Evolutionary conservation across 345 rosid species (phyloP).

Genomic region (Kandelia obovata): DNA sequence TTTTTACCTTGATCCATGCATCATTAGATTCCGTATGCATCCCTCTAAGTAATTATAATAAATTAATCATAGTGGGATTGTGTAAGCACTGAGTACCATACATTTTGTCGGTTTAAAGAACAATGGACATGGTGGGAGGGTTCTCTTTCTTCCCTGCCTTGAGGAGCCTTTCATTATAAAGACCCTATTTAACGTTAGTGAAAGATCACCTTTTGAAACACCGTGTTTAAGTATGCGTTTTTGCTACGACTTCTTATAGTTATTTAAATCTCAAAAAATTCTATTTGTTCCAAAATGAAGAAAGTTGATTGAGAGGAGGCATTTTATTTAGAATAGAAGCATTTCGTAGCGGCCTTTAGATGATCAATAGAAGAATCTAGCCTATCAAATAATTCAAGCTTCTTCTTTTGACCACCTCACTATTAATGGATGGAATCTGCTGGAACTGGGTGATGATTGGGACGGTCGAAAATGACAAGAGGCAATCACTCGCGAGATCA

Average conservation of each 20-base stretch:
- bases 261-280: neutral
- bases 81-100: too few relatives aligned
- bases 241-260: neutral
- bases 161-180: slow-evolving; percentile 3
- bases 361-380: neutral
- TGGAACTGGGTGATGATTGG: too few relatives aligned
- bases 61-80: too few relatives aligned
- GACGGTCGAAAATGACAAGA: neutral
- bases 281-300: neutral
- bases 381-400: neutral
- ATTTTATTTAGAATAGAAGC: neutral
- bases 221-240: neutral
- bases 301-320: too few relatives aligned
- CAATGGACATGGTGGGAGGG: neutral
- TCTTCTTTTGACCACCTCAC: too few relatives aligned
- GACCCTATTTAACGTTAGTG: neutral
- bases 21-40: too few relatives aligned
- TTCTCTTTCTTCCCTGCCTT: neutral
- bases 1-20: too few relatives aligned
- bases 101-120: neutral
- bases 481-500: too few relatives aligned
- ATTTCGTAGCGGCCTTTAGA: too few relatives aligned
- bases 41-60: too few relatives aligned
- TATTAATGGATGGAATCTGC: too few relatives aligned
- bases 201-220: neutral